Percentiles rank a stretch among this genome's conserved stretches.
Evolutionary conservation across 768 basidiomycete genomes (phyloP).

Genomic region (Boletus sensibilis): DNA sequence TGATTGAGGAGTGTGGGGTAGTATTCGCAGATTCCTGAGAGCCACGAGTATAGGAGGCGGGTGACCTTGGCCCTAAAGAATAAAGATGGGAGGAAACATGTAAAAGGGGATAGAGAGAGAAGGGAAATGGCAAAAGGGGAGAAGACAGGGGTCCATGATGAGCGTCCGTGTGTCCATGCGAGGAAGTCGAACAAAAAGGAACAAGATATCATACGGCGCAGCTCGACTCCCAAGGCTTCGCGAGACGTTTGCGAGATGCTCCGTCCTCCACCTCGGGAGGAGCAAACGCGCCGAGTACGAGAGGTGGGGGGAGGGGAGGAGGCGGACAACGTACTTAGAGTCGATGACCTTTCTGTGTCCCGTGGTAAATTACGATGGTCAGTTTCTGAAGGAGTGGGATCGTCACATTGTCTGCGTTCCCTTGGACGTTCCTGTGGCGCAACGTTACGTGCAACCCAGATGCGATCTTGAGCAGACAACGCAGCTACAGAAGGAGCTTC

Average conservation of each 20-base stretch:
- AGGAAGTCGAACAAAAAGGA: constrained; percentile 40
- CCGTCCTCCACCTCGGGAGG: constrained; percentile 39
- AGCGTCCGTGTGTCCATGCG: constrained; percentile 41
- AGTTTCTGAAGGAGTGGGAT: constrained; percentile 13
- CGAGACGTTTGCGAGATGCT: constrained; percentile 38
- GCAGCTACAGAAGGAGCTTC: constrained; percentile 19
- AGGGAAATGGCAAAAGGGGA: constrained; percentile 30
- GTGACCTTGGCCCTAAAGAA: constrained; percentile 44
- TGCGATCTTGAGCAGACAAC: constrained; percentile 26
- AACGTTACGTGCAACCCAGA: constrained; percentile 18
- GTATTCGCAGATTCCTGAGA: constrained; percentile 21
- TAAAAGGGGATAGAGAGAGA: constrained; percentile 31
- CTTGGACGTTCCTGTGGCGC: constrained; percentile 18
- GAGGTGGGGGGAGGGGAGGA: constrained; percentile 38
- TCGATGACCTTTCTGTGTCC: constrained; percentile 35
- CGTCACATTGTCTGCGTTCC: constrained; percentile 29
- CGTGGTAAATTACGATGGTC: constrained; percentile 27
- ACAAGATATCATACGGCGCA: constrained; percentile 29
- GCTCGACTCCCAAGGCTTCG: constrained; percentile 48
- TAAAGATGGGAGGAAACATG: constrained; percentile 32
- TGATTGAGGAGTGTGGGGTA: constrained; percentile 11
- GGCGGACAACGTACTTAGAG: constrained; percentile 49
- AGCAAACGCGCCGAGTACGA: constrained; percentile 37
- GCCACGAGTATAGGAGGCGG: constrained; percentile 34
- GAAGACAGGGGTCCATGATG: constrained; percentile 40